A percentile compares a stretch with the other conserved stretches of the same genome.
Evolutionary conservation across 768 basidiomycete species (phyloP).

Genomic region (Pholiota microspora): DNA sequence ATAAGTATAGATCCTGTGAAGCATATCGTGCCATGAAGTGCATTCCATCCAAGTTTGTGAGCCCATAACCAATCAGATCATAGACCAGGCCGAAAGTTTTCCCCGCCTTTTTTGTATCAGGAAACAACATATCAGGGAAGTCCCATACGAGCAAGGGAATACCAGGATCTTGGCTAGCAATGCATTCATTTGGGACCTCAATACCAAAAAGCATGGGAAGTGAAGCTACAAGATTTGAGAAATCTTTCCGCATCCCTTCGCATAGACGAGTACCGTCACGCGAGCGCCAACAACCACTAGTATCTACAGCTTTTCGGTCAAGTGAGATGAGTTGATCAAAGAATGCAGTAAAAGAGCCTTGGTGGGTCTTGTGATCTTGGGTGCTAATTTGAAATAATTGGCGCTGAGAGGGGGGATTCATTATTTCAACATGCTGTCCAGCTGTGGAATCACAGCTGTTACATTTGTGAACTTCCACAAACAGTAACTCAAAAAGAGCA

Average conservation of each 20-base stretch:
- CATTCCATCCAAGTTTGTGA: slow-evolving; percentile 9
- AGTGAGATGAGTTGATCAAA: slow-evolving; percentile 1
- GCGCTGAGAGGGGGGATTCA: neutral
- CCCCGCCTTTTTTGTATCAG: slow-evolving; percentile 3
- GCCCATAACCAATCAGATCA: slow-evolving; percentile 21
- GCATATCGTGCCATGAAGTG: slow-evolving; percentile 26
- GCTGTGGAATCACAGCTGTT: neutral
- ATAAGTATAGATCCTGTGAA: slow-evolving; percentile 20
- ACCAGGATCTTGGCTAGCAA: neutral
- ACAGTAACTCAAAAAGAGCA: slow-evolving; percentile 2
- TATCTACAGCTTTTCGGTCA: neutral
- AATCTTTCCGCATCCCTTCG: slow-evolving; percentile 12
- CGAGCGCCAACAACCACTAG: slow-evolving; percentile 15
- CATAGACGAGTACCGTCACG: slow-evolving; percentile 16
- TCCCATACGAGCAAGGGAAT: slow-evolving; percentile 12
- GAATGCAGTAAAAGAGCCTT: neutral
- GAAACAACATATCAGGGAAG: slow-evolving; percentile 18
- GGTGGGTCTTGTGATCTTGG: neutral
- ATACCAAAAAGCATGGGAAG: slow-evolving; percentile 19
- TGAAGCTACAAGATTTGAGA: slow-evolving; percentile 14
- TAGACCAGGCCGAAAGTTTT: slow-evolving; percentile 17
- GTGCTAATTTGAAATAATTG: neutral
- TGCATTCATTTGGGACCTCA: slow-evolving; percentile 13
- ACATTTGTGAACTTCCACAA: slow-evolving; percentile 1
- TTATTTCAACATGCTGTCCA: neutral